Percentiles rank a stretch among this genome's conserved stretches.
Evolutionary conservation across 176 grass and related monocot genomes (phyloP).

Genomic region (Olyra latifolia): DNA sequence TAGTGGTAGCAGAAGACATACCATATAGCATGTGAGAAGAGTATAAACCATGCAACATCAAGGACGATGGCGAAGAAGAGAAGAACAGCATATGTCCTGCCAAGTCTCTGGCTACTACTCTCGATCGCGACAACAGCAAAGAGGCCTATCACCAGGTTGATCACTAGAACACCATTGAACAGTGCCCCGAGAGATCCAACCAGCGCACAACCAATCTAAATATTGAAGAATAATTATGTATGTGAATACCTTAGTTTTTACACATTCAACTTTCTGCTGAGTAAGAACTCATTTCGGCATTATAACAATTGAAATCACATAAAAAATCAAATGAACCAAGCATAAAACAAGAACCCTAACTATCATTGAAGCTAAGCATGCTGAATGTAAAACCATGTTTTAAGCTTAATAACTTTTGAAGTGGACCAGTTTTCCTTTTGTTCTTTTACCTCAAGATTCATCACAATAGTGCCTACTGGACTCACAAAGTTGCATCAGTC

Average conservation of each 20-base stretch:
- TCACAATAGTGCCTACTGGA: not conserved
- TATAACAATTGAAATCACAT: constrained; percentile 30
- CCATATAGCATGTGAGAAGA: constrained; percentile 95
- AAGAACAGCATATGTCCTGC: constrained; percentile 80
- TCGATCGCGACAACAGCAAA: constrained; percentile 95
- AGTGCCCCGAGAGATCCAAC: constrained; percentile 89
- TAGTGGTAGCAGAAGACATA: constrained; percentile 40
- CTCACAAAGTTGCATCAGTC: not conserved
- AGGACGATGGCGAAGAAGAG: constrained; percentile 82
- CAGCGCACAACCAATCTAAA: constrained; percentile 85
- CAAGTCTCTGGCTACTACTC: constrained; percentile 90
- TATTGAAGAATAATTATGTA: not conserved
- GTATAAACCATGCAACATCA: constrained; percentile 92
- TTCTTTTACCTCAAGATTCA: constrained; percentile 9
- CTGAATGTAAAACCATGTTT: constrained; percentile 8
- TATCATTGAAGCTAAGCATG: not conserved
- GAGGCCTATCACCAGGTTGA: constrained; percentile 93
- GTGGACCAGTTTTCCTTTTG: not conserved
- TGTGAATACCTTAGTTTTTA: constrained; percentile 1
- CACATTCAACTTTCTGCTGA: not conserved
- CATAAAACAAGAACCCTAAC: constrained; percentile 7
- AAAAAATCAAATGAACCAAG: constrained; percentile 19
- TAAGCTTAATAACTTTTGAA: not conserved
- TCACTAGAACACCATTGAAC: constrained; percentile 91
- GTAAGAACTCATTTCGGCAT: not conserved